Evolutionary conservation across 352 stramenopile genomes (phyloP).

Genomic region (Phytophthora sojae): DNA sequence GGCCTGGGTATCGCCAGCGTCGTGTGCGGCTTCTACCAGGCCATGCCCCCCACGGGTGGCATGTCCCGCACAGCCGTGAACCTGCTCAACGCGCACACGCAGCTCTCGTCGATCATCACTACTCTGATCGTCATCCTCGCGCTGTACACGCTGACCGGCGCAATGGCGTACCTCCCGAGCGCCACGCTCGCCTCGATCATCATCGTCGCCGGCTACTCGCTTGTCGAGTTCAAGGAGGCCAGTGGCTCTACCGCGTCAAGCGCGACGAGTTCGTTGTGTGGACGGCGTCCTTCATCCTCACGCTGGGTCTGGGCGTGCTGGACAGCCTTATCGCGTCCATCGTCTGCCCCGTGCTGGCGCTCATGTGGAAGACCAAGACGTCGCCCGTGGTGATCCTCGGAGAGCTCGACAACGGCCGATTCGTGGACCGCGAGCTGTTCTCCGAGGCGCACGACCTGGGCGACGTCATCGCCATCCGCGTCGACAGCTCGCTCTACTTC

Average conservation of each 20-base stretch:
- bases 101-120: slow-evolving; percentile 88
- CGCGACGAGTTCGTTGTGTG: slow-evolving; percentile 67
- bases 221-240: slow-evolving; percentile 90
- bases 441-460: slow-evolving; percentile 38
- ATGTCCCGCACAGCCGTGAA: slow-evolving; percentile 92
- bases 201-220: slow-evolving; percentile 87
- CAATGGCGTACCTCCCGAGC: slow-evolving; percentile 89
- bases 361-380: too few species aligned
- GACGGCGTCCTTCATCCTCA: slow-evolving; percentile 58
- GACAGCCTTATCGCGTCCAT: slow-evolving; percentile 57
- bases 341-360: too few species aligned
- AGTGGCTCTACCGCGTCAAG: slow-evolving; percentile 76
- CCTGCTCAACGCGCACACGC: slow-evolving; percentile 82
- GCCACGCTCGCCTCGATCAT: slow-evolving; percentile 87
- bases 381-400: slow-evolving; percentile 35
- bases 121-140: slow-evolving; percentile 82
- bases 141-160: slow-evolving; percentile 83
- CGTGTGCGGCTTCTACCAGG: slow-evolving; percentile 82
- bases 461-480: slow-evolving; percentile 54
- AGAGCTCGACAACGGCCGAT: slow-evolving; percentile 44
- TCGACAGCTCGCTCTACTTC: slow-evolving; percentile 69
- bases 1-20: slow-evolving; percentile 88
- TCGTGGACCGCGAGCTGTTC: slow-evolving; percentile 52
- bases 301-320: slow-evolving; percentile 54
- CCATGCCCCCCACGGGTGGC: too few species aligned